A percentile compares a stretch with the other conserved stretches of the same genome.
phyloP scores from a whole-genome alignment of 768 basidiomycete species.

The Amanita rubescens region DNA sequence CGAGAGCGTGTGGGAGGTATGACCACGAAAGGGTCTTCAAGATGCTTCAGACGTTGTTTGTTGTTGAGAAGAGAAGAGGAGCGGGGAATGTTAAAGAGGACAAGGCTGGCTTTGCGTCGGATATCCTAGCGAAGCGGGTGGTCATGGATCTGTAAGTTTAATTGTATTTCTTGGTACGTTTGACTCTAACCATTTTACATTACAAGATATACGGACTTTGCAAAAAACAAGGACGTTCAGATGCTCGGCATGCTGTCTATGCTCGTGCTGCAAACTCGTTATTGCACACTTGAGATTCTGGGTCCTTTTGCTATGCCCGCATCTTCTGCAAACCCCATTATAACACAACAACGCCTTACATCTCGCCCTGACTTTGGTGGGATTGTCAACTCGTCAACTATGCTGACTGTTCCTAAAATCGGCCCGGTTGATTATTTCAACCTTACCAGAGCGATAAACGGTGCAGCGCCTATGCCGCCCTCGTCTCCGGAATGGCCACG shows the following conservation, averaged over 20 bases:
- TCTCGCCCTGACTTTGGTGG: conserved; percentile 3
- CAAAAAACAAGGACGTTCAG: conserved; percentile 59
- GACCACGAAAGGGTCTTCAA: conserved; percentile 68
- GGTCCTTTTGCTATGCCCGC: conserved; percentile 3
- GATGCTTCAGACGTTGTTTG: conserved; percentile 44
- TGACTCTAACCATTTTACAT: neutral
- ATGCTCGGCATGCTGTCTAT: conserved; percentile 75
- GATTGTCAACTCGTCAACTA: conserved; percentile 7
- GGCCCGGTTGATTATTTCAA: conserved; percentile 55
- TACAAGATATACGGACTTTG: conserved; percentile 35
- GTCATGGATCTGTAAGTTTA: conserved; percentile 41
- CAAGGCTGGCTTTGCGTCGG: conserved; percentile 19
- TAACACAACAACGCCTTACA: conserved; percentile 7
- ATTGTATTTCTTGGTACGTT: conserved; percentile 2
- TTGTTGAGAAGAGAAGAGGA: no score
- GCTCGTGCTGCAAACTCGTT: conserved; percentile 48
- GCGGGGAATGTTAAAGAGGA: conserved; percentile 10
- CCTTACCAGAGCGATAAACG: conserved; percentile 22
- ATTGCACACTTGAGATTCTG: conserved; percentile 8
- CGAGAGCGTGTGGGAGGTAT: conserved; percentile 50
- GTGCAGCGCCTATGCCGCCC: conserved; percentile 17
- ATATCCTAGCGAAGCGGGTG: conserved; percentile 28
- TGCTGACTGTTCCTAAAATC: conserved; percentile 11
- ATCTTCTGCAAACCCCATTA: neutral
- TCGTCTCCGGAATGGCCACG: conserved; percentile 49